These are phyloP conservation scores for Penstemon davidsonii DNA, from an alignment of 257 asterid genomes.

Conservation along the genomic window DNA sequence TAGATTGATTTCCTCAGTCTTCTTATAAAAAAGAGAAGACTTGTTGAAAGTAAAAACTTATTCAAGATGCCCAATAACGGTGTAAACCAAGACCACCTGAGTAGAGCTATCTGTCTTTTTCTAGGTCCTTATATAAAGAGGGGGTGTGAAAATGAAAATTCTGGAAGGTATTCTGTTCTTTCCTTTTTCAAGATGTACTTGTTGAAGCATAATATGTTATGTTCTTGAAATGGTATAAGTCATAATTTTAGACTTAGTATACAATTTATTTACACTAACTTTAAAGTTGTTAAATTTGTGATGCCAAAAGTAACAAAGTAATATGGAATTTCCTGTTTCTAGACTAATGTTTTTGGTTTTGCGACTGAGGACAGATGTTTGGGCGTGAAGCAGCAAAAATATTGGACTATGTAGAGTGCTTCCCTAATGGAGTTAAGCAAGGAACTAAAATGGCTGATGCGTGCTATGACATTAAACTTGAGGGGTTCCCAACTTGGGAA, in stretches of 20 bases:
- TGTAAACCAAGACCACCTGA: neutral
- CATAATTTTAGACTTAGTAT: neutral
- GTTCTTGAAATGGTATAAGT: neutral
- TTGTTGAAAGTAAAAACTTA: neutral
- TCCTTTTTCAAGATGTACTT: neutral
- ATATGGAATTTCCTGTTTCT: neutral
- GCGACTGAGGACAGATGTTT: constrained; percentile 55
- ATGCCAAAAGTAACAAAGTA: constrained; percentile 2
- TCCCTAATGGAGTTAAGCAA: constrained; percentile 66
- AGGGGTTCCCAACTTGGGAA: constrained; percentile 82
- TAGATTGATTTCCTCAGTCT: neutral
- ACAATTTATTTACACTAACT: neutral
- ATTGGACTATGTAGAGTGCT: constrained; percentile 85
- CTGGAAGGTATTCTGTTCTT: neutral
- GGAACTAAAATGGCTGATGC: constrained; percentile 69
- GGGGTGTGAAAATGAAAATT: neutral
- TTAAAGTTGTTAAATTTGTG: neutral
- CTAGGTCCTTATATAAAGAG: neutral
- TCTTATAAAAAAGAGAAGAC: neutral
- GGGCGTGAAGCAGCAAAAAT: constrained; percentile 80
- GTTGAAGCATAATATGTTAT: too few species aligned
- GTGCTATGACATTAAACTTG: constrained; percentile 55
- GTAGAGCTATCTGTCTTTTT: neutral
- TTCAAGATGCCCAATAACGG: neutral
- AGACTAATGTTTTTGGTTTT: constrained; percentile 21